phyloP scores from a whole-genome alignment of 768 basidiomycete species.

The Suillus paluster region DNA sequence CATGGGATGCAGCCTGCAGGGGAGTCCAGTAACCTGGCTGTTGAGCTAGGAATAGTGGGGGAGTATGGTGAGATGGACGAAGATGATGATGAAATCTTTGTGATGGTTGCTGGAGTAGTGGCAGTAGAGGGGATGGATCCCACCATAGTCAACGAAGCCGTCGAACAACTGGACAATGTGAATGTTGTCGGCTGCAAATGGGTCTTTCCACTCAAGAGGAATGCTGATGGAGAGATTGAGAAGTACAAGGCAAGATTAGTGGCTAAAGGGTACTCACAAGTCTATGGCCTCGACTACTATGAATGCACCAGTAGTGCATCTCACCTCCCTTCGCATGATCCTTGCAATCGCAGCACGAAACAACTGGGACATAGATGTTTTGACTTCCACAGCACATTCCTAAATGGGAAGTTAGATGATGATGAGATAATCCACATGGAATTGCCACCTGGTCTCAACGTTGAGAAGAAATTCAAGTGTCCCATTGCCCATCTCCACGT shows the following conservation, averaged over 20 bases:
- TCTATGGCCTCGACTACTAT: too few relatives aligned
- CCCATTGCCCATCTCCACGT: not conserved
- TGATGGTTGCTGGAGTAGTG: not conserved
- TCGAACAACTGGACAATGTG: constrained; percentile 29
- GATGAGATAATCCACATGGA: constrained; percentile 17
- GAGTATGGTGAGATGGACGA: constrained; percentile 11
- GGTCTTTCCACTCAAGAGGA: constrained; percentile 40
- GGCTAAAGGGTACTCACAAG: too few relatives aligned
- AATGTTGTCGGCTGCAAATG: constrained; percentile 40
- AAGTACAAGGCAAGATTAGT: too few relatives aligned
- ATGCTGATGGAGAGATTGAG: too few relatives aligned
- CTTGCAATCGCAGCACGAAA: too few relatives aligned
- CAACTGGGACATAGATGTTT: too few relatives aligned
- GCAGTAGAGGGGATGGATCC: constrained; percentile 18
- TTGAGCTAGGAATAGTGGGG: constrained; percentile 13
- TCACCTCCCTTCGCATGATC: too few relatives aligned
- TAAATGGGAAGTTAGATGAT: too few relatives aligned
- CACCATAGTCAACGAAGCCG: constrained; percentile 22
- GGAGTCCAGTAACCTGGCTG: not conserved
- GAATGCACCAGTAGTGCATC: too few relatives aligned
- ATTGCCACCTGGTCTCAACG: not conserved
- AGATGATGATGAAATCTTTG: constrained; percentile 9
- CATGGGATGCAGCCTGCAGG: not conserved
- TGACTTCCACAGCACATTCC: too few relatives aligned
- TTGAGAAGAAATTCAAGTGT: not conserved